These are phyloP conservation scores for Myrica gale DNA, from an alignment of 306 rosid genomes.

Conservation along the genomic window DNA sequence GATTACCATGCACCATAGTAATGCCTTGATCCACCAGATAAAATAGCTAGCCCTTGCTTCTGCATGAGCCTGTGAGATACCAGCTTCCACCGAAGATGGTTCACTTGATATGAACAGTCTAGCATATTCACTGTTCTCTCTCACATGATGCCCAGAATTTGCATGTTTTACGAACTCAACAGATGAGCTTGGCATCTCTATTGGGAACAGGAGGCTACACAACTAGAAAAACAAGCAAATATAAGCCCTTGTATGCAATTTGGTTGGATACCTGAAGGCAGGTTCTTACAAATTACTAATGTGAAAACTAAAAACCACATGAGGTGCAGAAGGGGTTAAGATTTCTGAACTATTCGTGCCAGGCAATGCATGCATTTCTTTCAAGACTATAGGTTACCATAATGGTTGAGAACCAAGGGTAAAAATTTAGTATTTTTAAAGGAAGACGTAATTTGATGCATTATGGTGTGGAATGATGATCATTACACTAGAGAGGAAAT, in stretches of 20 bases:
- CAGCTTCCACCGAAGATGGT: slow-evolving; percentile 46
- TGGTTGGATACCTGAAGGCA: neutral
- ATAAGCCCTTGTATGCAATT: neutral
- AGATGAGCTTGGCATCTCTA: slow-evolving; percentile 55
- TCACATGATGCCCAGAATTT: slow-evolving; percentile 45
- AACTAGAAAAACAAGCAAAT: neutral
- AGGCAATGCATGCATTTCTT: neutral
- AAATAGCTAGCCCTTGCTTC: slow-evolving; percentile 44
- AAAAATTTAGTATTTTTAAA: neutral
- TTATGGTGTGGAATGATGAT: neutral
- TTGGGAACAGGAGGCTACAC: slow-evolving; percentile 26
- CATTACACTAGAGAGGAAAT: neutral
- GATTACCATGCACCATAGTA: slow-evolving; percentile 47
- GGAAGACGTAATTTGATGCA: neutral
- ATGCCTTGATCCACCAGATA: slow-evolving; percentile 73
- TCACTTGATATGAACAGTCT: slow-evolving; percentile 82
- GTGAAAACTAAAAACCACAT: neutral
- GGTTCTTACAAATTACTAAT: neutral
- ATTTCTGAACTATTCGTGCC: neutral
- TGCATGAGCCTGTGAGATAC: slow-evolving; percentile 51
- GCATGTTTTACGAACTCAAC: slow-evolving; percentile 50
- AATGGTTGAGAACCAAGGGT: too few species aligned
- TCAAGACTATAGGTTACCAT: too few species aligned
- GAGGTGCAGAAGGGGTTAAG: neutral
- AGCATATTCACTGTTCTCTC: slow-evolving; percentile 70